Percentiles rank a stretch among this genome's conserved stretches.
phyloP scores from a whole-genome alignment of 2,329 filamentous ascomycete species.

The Chalaropsis ovoidea region DNA sequence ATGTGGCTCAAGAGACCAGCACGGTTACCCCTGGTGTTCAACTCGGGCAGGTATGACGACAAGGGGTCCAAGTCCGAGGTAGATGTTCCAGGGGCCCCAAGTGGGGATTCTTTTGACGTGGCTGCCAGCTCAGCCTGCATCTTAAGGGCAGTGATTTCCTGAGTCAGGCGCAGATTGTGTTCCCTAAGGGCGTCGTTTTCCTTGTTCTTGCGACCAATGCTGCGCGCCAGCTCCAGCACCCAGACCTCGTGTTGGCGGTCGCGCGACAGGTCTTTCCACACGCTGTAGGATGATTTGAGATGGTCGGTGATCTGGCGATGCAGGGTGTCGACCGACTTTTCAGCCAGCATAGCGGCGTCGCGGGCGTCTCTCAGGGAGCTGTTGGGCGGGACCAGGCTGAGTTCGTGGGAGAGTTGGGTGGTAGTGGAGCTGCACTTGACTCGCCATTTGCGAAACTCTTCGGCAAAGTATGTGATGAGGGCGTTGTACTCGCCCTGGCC shows the following conservation, averaged over 20 bases:
- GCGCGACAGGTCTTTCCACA: conserved; percentile 58
- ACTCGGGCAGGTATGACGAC: conserved; percentile 37
- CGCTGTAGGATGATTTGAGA: conserved; percentile 62
- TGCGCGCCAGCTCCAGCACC: conserved; percentile 52
- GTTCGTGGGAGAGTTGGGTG: conserved; percentile 42
- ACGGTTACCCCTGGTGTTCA: conserved; percentile 33
- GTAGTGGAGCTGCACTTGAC: conserved; percentile 42
- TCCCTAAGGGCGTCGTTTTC: conserved; percentile 45
- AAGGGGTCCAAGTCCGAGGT: conserved; percentile 43
- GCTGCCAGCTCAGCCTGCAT: conserved; percentile 45
- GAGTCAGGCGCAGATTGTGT: conserved; percentile 41
- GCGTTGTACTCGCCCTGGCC: conserved; percentile 63
- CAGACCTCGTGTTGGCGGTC: conserved; percentile 51
- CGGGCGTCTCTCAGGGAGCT: conserved; percentile 36
- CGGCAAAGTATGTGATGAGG: conserved; percentile 54
- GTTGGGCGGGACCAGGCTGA: conserved; percentile 37
- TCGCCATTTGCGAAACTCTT: conserved; percentile 58
- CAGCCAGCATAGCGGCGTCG: conserved; percentile 41
- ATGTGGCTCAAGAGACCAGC: conserved; percentile 25
- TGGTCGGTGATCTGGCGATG: conserved; percentile 64
- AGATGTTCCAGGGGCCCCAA: conserved; percentile 43
- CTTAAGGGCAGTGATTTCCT: conserved; percentile 49
- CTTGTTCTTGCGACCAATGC: conserved; percentile 47
- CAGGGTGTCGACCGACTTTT: conserved; percentile 47
- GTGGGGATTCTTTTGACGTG: conserved; percentile 41